Evolutionary conservation across 73 alveolate genomes (phyloP).

Genomic region (Paramecium biaurelia): DNA sequence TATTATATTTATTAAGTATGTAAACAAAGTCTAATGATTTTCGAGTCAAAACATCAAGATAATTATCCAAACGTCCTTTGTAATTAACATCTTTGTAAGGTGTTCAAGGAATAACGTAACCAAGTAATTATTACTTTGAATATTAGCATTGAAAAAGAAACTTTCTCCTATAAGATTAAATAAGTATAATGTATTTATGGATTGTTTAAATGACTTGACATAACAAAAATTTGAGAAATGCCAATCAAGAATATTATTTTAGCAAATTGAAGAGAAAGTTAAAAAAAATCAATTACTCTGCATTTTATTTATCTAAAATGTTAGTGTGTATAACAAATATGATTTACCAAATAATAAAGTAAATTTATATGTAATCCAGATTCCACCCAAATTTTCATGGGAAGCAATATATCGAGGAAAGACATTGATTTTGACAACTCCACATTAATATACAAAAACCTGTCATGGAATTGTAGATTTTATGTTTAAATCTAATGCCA

Average conservation of each 20-base stretch:
- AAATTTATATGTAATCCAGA: not conserved
- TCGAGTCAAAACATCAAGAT: conserved; percentile 17
- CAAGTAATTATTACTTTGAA: not conserved
- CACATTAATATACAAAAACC: not conserved
- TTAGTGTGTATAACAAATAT: not conserved
- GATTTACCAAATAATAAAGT: conserved; percentile 44
- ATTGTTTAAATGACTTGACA: conserved; percentile 42
- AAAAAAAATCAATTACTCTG: conserved; percentile 23
- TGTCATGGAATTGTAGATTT: conserved; percentile 46
- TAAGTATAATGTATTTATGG: conserved; percentile 23
- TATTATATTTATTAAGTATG: not conserved
- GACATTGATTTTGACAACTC: conserved; percentile 35
- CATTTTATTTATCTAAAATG: conserved; percentile 18
- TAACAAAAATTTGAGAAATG: conserved; percentile 32
- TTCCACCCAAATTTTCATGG: conserved; percentile 53
- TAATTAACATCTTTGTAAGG: not conserved
- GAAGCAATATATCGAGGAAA: conserved; percentile 34
- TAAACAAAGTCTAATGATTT: conserved; percentile 7
- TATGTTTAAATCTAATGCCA: conserved; percentile 38
- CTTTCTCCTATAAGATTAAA: conserved; percentile 16
- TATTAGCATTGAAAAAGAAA: conserved; percentile 8
- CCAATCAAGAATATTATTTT: not conserved
- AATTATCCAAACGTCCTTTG: not conserved
- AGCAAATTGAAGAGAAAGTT: conserved; percentile 14
- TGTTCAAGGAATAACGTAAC: not conserved